Conservation (phyloP, 371 early-diverging fungal species). For the Smittium mucronatum region DNA sequence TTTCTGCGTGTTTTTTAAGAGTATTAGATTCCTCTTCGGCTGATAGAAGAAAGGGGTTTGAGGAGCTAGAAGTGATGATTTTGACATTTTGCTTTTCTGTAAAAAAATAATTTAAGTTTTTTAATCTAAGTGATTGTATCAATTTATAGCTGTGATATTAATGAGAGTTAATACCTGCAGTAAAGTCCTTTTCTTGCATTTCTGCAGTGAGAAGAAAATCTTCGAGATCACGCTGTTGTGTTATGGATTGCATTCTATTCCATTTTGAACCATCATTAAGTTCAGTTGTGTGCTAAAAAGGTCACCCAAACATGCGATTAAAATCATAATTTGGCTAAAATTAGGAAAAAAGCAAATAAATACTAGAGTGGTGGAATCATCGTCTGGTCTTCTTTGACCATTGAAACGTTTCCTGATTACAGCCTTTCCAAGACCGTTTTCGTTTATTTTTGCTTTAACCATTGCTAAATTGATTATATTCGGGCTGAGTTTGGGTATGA, state of each 20-base stretch:
- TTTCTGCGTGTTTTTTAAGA: constrained; percentile 58
- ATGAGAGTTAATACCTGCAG: constrained; percentile 49
- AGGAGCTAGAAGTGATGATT: constrained; percentile 51
- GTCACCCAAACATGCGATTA: not conserved
- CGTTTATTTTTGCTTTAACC: not conserved
- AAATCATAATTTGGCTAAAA: not conserved
- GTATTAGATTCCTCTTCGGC: constrained; percentile 61
- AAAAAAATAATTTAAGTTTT: not conserved
- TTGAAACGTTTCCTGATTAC: constrained; percentile 85
- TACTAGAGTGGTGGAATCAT: constrained; percentile 14
- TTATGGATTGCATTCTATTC: constrained; percentile 86
- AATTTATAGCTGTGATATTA: not conserved
- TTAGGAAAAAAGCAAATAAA: not conserved
- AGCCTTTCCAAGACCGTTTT: constrained; percentile 59
- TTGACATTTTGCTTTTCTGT: constrained; percentile 69
- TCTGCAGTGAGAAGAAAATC: constrained; percentile 90
- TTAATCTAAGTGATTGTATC: not conserved
- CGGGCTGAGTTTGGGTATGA: no score
- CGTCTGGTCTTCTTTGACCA: constrained; percentile 54
- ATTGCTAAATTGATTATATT: no score
- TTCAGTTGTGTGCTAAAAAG: constrained; percentile 66
- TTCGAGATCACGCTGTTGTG: constrained; percentile 91
- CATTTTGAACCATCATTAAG: constrained; percentile 67
- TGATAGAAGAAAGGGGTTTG: constrained; percentile 65
- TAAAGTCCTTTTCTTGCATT: constrained; percentile 89